Evolutionary conservation across 768 basidiomycete genomes (phyloP).

Genomic region (Hericium erinaceus): DNA sequence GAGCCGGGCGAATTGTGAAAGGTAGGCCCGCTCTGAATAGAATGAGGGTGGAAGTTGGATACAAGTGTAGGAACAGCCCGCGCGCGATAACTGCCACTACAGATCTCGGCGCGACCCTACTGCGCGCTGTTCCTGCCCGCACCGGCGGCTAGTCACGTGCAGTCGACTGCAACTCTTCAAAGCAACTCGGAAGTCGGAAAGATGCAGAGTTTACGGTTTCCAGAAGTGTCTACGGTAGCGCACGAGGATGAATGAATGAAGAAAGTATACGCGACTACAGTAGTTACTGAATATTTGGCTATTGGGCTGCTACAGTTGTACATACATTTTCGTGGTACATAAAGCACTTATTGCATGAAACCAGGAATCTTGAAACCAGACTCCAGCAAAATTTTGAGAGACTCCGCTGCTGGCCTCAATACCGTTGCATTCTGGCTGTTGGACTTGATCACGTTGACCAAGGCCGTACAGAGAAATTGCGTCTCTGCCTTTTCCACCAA

Average conservation of each 20-base stretch:
- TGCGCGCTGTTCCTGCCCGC: neutral
- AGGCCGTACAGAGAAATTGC: slow-evolving; percentile 41
- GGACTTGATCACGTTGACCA: slow-evolving; percentile 41
- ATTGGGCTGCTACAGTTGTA: neutral
- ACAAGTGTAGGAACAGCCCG: neutral
- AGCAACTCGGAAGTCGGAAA: neutral
- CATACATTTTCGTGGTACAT: neutral
- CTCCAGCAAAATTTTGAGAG: slow-evolving; percentile 33
- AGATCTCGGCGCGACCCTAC: neutral
- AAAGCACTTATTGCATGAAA: neutral
- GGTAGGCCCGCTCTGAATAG: neutral
- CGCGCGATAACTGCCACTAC: neutral
- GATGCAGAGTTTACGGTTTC: too few relatives aligned
- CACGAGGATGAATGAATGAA: too few relatives aligned
- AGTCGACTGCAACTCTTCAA: neutral
- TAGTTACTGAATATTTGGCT: neutral
- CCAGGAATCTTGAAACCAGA: slow-evolving; percentile 6
- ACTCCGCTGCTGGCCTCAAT: slow-evolving; percentile 41
- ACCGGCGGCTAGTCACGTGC: neutral
- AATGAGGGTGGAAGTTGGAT: neutral
- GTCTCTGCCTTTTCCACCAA: slow-evolving; percentile 45
- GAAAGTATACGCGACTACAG: too few relatives aligned
- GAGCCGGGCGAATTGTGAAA: neutral
- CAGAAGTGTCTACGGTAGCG: too few relatives aligned
- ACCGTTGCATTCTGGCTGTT: slow-evolving; percentile 31